Evolutionary conservation across 2,329 filamentous ascomycete species (phyloP).

Genomic region (Helicocarpus griseus): DNA sequence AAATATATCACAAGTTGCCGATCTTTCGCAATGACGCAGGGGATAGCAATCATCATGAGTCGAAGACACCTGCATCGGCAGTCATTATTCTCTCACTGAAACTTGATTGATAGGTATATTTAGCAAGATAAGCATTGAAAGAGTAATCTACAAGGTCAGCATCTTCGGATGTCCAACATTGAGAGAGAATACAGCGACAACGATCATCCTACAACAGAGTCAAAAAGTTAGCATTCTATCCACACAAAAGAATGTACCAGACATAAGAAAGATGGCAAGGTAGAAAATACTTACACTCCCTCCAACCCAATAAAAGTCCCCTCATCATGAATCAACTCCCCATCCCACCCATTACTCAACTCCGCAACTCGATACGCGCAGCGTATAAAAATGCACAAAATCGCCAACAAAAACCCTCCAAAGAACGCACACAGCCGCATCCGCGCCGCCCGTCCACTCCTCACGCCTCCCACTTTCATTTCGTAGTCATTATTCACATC

Average conservation of each 20-base stretch:
- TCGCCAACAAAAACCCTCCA: constrained; percentile 45
- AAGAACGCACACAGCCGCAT: constrained; percentile 46
- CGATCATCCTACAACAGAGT: not conserved
- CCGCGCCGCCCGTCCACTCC: constrained; percentile 8
- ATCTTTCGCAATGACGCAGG: no score
- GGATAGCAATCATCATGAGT: no score
- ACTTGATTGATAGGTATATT: not conserved
- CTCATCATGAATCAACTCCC: constrained; percentile 47
- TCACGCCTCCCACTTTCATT: not conserved
- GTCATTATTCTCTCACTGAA: no score
- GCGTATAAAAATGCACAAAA: constrained; percentile 55
- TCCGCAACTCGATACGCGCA: constrained; percentile 58
- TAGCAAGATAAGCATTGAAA: not conserved
- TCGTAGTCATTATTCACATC: not conserved
- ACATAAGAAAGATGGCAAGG: not conserved
- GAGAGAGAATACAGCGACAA: constrained; percentile 1
- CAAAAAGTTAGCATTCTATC: not conserved
- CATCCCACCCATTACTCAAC: constrained; percentile 54
- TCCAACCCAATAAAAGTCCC: constrained; percentile 50
- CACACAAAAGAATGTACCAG: no score
- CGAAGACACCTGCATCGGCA: no score
- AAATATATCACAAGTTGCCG: no score
- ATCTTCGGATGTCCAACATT: constrained; percentile 4
- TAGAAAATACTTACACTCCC: constrained; percentile 24
- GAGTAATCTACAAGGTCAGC: not conserved